Evolutionary conservation across 1,284 basidiomycete genomes (phyloP).

Genomic region (Entoloma clypeatum): DNA sequence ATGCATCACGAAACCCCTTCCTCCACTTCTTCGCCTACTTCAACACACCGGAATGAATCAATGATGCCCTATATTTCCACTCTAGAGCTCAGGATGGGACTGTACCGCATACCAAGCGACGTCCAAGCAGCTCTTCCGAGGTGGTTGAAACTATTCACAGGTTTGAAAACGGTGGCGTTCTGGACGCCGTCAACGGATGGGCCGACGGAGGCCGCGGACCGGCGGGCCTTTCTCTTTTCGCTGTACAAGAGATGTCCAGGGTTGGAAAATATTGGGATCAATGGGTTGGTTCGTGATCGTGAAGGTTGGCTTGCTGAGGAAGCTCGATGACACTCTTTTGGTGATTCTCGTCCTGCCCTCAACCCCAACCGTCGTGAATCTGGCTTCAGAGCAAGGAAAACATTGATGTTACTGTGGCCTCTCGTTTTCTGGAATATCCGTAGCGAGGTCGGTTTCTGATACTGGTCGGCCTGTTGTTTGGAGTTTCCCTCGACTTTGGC

Average conservation of each 20-base stretch:
- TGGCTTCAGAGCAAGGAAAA: no score
- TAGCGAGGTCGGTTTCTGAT: no score
- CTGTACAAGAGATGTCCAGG: conserved; percentile 17
- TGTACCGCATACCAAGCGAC: conserved; percentile 17
- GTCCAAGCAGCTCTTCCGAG: conserved; percentile 17
- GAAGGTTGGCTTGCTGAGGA: conserved; percentile 2
- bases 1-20: conserved; percentile 7
- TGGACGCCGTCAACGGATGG: conserved; percentile 14
- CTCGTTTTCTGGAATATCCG: no score
- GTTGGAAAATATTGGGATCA: conserved; percentile 17
- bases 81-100: conserved; percentile 17
- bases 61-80: conserved; percentile 10
- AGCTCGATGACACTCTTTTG: no score
- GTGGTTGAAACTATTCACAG: conserved; percentile 19
- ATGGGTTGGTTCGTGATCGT: conserved; percentile 10
- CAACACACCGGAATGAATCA: background rate
- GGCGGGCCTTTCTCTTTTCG: conserved; percentile 10
- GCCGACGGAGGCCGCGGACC: conserved; percentile 10
- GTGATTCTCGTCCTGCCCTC: no score
- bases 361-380: no score
- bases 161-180: conserved; percentile 15
- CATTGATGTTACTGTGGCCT: no score
- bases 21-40: background rate
- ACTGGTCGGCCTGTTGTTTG: no score
- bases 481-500: no score